Evolutionary conservation across 345 rosid species (phyloP), one percentile per base, ranked within the genome.

Genomic region (Turritis glabra): DNA sequence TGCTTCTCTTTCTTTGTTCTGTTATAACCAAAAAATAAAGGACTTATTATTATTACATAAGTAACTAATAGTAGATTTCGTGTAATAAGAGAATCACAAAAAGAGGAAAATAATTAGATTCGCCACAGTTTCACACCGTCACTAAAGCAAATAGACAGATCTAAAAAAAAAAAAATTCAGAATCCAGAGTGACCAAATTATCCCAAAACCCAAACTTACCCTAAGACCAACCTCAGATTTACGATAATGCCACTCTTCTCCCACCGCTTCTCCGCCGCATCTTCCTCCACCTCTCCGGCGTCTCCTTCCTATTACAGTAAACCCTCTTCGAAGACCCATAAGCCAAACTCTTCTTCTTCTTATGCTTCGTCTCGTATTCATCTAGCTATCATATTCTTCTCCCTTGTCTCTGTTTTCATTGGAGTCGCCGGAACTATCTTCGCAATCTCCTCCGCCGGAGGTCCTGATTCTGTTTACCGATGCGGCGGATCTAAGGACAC

Each of bases 401-500:
- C 90, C 21, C 32, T 84, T 63, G 6, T 87, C 75, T 87, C 82
- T 65, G 68, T 89, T 44, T 51, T 86, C 47, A 73, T 86, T 59
- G 97, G 93, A 72, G 55, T 91, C 74, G 61, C 87, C 22, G 95
- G 95, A 9, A 67, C 87, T 17, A 30, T 85, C 71, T 89, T 86
- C 67, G 88, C 91, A 21, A 23, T 89, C 84, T 48, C 84, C 38
- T 80, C 84, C 59, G 30, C 74, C 77, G 67, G 67, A 25, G 73
- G 53, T 6, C 54, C 89, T 3, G 2, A 18, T 5, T 88, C 91
- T 22, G 64, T 86, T 15, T 85, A 73, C 67, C 89, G 91, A 58
- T 88, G 92, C 69, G 84, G 89, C 18, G 74, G 84, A 81, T 80
- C 92, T 54, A 82, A 84, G 37, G 94, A 86, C 75, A 80, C 89